A percentile compares a stretch with the other conserved stretches of the same genome.
Conservation (phyloP, 441 rosid genomes). For the Corymbia citriodora region DNA sequence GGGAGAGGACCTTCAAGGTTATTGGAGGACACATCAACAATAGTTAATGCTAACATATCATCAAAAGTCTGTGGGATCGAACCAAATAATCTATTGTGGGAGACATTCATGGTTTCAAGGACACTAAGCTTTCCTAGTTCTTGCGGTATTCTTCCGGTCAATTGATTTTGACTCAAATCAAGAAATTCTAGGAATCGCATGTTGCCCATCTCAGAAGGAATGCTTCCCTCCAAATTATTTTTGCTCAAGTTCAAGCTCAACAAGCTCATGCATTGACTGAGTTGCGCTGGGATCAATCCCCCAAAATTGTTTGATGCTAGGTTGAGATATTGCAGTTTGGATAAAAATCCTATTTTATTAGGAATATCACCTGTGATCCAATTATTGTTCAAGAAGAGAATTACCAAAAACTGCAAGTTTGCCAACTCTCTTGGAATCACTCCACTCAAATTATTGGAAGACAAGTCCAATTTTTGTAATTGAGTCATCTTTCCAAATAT, state of each 20-base stretch:
- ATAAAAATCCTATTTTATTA: background rate
- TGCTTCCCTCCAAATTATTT: background rate
- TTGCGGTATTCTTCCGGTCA: background rate
- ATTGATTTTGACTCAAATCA: background rate
- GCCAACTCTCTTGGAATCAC: background rate
- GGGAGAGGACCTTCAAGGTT: background rate
- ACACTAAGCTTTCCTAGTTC: background rate
- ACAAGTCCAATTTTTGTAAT: background rate
- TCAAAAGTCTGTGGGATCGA: background rate
- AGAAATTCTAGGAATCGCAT: background rate
- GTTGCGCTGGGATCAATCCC: background rate
- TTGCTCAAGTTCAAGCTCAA: background rate
- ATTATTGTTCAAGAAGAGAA: background rate
- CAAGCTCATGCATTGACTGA: background rate
- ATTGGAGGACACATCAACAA: background rate
- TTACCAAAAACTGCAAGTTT: background rate
- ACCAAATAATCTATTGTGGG: background rate
- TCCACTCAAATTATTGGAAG: background rate
- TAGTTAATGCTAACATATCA: background rate
- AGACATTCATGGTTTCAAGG: background rate
- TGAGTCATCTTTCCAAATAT: background rate
- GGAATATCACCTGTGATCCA: background rate
- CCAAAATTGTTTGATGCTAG: background rate
- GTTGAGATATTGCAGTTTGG: background rate
- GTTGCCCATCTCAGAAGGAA: background rate